phyloP scores from a whole-genome alignment of 129 eudicot genomes.

The Solidago caesia region DNA sequence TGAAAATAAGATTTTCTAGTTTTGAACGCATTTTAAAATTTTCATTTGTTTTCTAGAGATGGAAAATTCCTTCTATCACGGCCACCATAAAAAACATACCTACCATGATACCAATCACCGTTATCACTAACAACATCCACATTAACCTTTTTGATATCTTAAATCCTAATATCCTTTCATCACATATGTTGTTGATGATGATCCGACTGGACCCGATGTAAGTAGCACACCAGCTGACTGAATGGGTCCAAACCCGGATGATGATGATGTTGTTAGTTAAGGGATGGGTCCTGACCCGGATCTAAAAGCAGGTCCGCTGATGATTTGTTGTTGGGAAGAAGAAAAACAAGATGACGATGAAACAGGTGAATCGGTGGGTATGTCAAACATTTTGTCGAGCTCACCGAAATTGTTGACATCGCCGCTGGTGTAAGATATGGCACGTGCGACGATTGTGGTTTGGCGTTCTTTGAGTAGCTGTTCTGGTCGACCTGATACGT shows the following conservation, averaged over 20 bases:
- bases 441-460: constrained; percentile 64
- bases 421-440: constrained; percentile 93
- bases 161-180: constrained; percentile 64
- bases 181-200: too few relatives aligned
- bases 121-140: constrained; percentile 74
- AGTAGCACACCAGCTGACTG: constrained; percentile 75
- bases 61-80: constrained; percentile 43
- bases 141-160: constrained; percentile 65
- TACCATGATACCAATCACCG: constrained; percentile 71
- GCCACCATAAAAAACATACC: constrained; percentile 77
- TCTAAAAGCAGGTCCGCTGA: constrained; percentile 45
- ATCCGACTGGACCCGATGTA: constrained; percentile 67
- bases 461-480: constrained; percentile 39
- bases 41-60: too few relatives aligned
- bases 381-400: constrained; percentile 86
- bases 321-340: constrained; percentile 22
- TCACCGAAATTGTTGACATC: constrained; percentile 93
- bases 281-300: constrained; percentile 53
- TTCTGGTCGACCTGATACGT: constrained; percentile 92
- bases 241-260: constrained; percentile 43
- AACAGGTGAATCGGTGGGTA: constrained; percentile 46
- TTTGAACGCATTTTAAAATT: too few relatives aligned
- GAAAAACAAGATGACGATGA: constrained; percentile 30
- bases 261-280: constrained; percentile 22
- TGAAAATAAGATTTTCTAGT: too few relatives aligned